Evolutionary conservation across 305 asterid species (phyloP).

Genomic region (Plantago rigida): DNA sequence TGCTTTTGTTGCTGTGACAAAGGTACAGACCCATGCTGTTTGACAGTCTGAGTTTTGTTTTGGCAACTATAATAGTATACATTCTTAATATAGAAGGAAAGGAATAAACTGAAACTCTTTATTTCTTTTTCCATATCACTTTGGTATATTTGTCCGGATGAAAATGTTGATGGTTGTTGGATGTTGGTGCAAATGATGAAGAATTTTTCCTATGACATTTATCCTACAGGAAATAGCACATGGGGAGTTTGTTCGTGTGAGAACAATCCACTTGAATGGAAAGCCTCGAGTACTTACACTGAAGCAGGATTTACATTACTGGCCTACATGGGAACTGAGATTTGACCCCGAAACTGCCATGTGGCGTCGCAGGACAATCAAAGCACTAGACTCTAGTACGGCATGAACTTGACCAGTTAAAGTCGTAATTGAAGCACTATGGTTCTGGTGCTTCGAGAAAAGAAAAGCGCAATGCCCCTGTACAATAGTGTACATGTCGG

Average conservation of each 20-base stretch:
- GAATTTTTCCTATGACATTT: constrained; percentile 8
- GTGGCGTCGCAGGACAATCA: constrained; percentile 73
- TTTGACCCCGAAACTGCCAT: constrained; percentile 73
- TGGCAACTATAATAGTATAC: not conserved
- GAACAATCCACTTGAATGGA: constrained; percentile 77
- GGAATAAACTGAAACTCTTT: not conserved
- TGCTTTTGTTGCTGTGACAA: constrained; percentile 74
- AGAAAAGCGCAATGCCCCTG: not conserved
- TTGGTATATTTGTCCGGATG: not conserved
- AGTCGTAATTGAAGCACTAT: not conserved
- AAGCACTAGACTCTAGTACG: constrained; percentile 37
- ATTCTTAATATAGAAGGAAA: not conserved
- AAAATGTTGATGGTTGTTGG: not conserved
- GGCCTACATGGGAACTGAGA: constrained; percentile 96
- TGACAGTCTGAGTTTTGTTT: not conserved
- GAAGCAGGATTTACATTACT: constrained; percentile 95
- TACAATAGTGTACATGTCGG: constrained; percentile 9
- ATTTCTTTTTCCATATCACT: not conserved
- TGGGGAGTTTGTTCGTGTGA: constrained; percentile 83
- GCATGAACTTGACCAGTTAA: constrained; percentile 20
- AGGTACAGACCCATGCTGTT: constrained; percentile 39
- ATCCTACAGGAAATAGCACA: constrained; percentile 61
- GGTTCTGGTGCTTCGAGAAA: not conserved
- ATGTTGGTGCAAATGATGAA: constrained; percentile 11
- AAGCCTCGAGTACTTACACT: constrained; percentile 83